Conservation (phyloP, 2,329 filamentous ascomycete species). For the Pyricularia pennisetigena region DNA sequence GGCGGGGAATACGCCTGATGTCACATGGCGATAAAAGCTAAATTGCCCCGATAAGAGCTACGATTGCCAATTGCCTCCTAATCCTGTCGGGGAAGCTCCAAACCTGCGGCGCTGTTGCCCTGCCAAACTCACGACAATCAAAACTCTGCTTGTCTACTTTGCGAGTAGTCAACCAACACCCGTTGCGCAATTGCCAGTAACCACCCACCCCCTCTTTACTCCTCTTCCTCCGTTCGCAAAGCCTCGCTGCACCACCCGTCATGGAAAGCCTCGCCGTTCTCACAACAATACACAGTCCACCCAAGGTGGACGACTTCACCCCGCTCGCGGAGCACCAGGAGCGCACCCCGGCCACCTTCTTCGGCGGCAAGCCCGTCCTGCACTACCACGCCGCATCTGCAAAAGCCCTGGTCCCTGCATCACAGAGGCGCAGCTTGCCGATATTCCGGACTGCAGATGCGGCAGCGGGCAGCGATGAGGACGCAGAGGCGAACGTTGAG, state of each 20-base stretch:
- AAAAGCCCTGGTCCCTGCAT: conserved; percentile 46
- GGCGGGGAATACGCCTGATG: conserved; percentile 4
- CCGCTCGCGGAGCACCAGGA: conserved; percentile 59
- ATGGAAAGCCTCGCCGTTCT: conserved; percentile 15
- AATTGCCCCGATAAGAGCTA: background rate
- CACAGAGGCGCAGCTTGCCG: conserved; percentile 43
- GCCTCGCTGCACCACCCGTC: background rate
- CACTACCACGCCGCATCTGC: conserved; percentile 50
- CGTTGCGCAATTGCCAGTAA: background rate
- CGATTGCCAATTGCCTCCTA: background rate
- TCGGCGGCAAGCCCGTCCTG: conserved; percentile 59
- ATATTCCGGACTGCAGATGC: conserved; percentile 32
- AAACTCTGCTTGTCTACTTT: background rate
- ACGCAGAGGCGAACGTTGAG: conserved; percentile 27
- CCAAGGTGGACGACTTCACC: conserved; percentile 49
- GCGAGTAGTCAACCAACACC: background rate
- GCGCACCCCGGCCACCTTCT: conserved; percentile 64
- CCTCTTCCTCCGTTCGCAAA: no score
- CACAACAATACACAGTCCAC: conserved; percentile 47
- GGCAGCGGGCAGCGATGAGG: conserved; percentile 21
- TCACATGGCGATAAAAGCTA: conserved; percentile 7
- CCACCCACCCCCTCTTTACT: background rate
- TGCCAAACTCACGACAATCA: background rate
- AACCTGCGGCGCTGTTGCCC: background rate
- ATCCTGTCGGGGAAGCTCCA: background rate